A percentile compares a stretch with the other conserved stretches of the same genome.
Evolutionary conservation across 2,329 filamentous ascomycete genomes (phyloP).

Genomic region (Colletotrichum paranaense): DNA sequence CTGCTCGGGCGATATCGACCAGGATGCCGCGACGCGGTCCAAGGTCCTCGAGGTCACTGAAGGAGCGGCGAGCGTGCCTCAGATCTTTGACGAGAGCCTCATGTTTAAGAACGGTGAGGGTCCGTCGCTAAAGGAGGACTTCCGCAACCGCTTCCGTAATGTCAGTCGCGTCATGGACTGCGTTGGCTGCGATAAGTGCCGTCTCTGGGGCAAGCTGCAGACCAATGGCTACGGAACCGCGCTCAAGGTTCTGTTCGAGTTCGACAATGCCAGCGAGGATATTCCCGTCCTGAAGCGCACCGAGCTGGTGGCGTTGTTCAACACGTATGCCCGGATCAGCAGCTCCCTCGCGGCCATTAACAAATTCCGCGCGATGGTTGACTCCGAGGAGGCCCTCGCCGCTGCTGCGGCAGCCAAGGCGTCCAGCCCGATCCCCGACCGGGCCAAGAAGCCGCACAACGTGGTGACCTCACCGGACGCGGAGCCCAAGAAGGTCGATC

Average conservation of each 20-base stretch:
- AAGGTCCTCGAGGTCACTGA: conserved; percentile 84
- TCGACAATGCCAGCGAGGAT: conserved; percentile 75
- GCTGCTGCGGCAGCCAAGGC: conserved; percentile 39
- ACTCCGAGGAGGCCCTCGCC: conserved; percentile 46
- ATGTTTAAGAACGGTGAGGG: conserved; percentile 90
- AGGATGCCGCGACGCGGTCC: conserved; percentile 82
- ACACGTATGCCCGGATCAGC: conserved; percentile 90
- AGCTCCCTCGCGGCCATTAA: conserved; percentile 81
- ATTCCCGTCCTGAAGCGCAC: conserved; percentile 82
- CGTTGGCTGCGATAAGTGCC: conserved; percentile 97
- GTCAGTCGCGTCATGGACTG: conserved; percentile 98
- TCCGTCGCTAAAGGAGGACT: conserved; percentile 91
- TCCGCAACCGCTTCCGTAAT: conserved; percentile 96
- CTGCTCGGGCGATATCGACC: conserved; percentile 84
- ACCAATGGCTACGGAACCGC: conserved; percentile 95
- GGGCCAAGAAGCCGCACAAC: conserved; percentile 57
- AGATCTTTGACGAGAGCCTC: conserved; percentile 93
- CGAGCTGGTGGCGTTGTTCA: conserved; percentile 93
- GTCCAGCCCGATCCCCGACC: conserved; percentile 44
- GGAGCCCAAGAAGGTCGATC: conserved; percentile 45
- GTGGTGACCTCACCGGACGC: conserved; percentile 45
- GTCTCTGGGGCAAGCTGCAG: conserved; percentile 97
- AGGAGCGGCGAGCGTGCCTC: conserved; percentile 74
- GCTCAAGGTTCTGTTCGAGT: conserved; percentile 95
- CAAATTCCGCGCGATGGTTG: conserved; percentile 73